phyloP scores from a whole-genome alignment of 352 stramenopile species.

The Pythium aristosporum region DNA sequence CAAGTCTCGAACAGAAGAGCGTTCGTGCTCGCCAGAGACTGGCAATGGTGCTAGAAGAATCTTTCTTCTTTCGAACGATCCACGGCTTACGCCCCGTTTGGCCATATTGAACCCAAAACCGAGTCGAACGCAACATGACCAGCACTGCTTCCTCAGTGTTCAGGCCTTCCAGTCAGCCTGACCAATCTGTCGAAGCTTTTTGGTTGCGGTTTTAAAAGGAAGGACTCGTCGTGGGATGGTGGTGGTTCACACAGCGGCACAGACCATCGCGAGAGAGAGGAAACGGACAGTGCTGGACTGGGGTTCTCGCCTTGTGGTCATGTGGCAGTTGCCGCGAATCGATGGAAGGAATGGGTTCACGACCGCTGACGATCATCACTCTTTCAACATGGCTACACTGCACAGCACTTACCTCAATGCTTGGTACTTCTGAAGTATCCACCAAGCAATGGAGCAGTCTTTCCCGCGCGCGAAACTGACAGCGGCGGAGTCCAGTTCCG shows the following conservation, averaged over 20 bases:
- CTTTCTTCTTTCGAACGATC: not conserved
- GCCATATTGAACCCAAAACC: not conserved
- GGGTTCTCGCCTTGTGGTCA: not conserved
- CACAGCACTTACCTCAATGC: not conserved
- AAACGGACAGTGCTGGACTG: slow-evolving; percentile 7
- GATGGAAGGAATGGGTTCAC: not conserved
- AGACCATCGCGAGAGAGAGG: not conserved
- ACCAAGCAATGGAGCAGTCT: no score
- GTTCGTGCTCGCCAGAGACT: not conserved
- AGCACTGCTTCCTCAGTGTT: not conserved
- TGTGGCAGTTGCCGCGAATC: not conserved
- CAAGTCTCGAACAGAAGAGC: not conserved
- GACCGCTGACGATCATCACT: not conserved
- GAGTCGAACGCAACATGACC: slow-evolving; percentile 6
- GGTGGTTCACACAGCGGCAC: no score
- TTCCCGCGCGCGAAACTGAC: not conserved
- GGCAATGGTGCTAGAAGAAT: not conserved
- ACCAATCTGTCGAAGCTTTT: not conserved
- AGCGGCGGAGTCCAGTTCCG: not conserved
- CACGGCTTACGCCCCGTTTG: not conserved
- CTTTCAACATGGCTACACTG: not conserved
- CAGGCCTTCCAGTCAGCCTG: not conserved
- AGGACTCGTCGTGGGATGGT: not conserved
- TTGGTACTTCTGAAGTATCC: no score
- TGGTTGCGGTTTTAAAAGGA: not conserved